Percentiles rank a stretch among this genome's conserved stretches.
phyloP scores from a whole-genome alignment of 2,329 filamentous ascomycete species.

The Ophiocordyceps camponoti-floridani region DNA sequence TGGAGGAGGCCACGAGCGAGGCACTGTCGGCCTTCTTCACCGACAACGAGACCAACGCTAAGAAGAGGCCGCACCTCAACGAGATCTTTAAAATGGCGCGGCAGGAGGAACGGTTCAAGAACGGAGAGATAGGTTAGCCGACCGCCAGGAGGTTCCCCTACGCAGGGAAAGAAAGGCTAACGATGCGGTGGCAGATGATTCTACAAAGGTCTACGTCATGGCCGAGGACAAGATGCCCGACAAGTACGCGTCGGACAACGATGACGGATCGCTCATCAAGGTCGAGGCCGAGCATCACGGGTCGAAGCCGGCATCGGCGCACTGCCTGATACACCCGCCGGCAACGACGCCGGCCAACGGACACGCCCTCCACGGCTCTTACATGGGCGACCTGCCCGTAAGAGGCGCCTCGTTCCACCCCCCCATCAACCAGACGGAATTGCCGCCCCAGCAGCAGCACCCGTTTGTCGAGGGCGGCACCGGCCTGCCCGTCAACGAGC shows the following conservation, averaged over 20 bases:
- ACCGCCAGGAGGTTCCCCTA: background rate
- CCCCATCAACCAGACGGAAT: slow-evolving; percentile 22
- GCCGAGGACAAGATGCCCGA: slow-evolving; percentile 32
- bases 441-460: slow-evolving; percentile 19
- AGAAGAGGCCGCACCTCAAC: slow-evolving; percentile 35
- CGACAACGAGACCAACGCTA: slow-evolving; percentile 35
- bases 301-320: slow-evolving; percentile 13
- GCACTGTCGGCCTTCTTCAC: slow-evolving; percentile 39
- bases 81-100: slow-evolving; percentile 45
- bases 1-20: slow-evolving; percentile 41
- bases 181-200: slow-evolving; percentile 20
- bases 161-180: background rate
- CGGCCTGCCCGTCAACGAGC: slow-evolving; percentile 16
- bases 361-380: slow-evolving; percentile 14
- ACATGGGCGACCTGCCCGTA: slow-evolving; percentile 25
- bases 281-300: slow-evolving; percentile 25
- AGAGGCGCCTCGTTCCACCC: slow-evolving; percentile 21
- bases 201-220: slow-evolving; percentile 29
- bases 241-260: slow-evolving; percentile 28
- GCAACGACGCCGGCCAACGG: slow-evolving; percentile 18
- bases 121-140: slow-evolving; percentile 36
- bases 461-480: slow-evolving; percentile 20
- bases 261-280: slow-evolving; percentile 22
- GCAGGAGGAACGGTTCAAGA: slow-evolving; percentile 35
- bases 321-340: slow-evolving; percentile 16